phyloP scores from a whole-genome alignment of 208 protist genomes.

The Wallacemonas sp. region DNA sequence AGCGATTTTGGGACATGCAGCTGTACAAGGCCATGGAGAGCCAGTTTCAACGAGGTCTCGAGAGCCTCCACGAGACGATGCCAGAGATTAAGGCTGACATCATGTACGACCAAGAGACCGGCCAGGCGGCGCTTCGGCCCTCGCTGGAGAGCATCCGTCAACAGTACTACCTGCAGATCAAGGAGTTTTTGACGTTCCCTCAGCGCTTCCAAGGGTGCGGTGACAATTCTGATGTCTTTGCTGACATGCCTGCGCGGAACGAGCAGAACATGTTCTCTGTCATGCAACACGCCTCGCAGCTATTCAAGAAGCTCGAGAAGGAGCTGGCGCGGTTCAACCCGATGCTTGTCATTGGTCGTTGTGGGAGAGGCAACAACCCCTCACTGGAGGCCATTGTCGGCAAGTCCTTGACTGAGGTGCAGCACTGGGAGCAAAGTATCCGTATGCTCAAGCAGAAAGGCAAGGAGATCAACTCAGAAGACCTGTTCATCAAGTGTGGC shows the following conservation, averaged over 20 bases:
- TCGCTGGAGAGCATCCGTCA: conserved; percentile 89
- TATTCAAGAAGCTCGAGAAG: conserved; percentile 89
- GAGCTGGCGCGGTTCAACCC: conserved; percentile 88
- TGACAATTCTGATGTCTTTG: conserved; percentile 64
- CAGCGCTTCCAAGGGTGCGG: conserved; percentile 90
- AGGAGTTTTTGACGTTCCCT: conserved; percentile 95
- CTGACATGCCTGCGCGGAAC: conserved; percentile 89
- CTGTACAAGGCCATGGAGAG: conserved; percentile 97
- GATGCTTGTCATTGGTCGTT: conserved; percentile 90
- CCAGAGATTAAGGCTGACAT: conserved; percentile 92
- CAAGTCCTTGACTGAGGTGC: conserved; percentile 86
- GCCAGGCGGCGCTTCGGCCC: conserved; percentile 78
- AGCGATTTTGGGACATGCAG: conserved; percentile 97
- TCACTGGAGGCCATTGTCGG: conserved; percentile 89
- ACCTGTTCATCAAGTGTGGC: conserved; percentile 92
- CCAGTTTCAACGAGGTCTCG: conserved; percentile 94
- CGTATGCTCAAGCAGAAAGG: conserved; percentile 94
- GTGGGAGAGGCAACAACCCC: conserved; percentile 65
- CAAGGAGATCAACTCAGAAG: conserved; percentile 93
- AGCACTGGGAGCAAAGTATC: conserved; percentile 95
- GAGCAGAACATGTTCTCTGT: conserved; percentile 87
- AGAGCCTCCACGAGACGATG: conserved; percentile 91
- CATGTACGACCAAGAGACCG: conserved; percentile 85
- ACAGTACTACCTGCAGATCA: conserved; percentile 94
- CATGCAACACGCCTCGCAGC: conserved; percentile 88